phyloP scores from a whole-genome alignment of 75 land plant genomes.

The Ceratopteris richardii region DNA sequence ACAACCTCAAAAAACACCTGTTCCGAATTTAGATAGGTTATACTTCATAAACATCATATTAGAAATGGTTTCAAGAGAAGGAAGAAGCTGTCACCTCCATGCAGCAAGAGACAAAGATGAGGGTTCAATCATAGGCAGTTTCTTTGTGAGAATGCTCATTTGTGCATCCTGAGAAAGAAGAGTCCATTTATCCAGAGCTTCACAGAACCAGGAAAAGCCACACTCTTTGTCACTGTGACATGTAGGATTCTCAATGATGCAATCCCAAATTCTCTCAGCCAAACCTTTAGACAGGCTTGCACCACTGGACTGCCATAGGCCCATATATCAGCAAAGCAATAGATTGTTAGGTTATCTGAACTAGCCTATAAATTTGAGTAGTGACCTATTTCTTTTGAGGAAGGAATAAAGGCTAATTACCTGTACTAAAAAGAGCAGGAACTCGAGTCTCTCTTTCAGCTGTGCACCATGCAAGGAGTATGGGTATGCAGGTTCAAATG shows the following conservation, averaged over 20 bases:
- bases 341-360: background rate
- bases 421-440: conserved; percentile 24
- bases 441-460: conserved; percentile 20
- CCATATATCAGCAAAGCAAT: background rate
- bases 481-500: background rate
- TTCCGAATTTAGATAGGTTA: background rate
- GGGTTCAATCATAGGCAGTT: conserved; percentile 14
- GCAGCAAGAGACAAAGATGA: conserved; percentile 19
- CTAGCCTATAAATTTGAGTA: background rate
- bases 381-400: no score
- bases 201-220: conserved; percentile 24
- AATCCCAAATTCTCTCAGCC: conserved; percentile 24
- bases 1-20: conserved; percentile 25
- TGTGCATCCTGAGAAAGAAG: conserved; percentile 13
- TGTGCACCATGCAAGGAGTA: conserved; percentile 15
- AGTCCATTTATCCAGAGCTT: conserved; percentile 20
- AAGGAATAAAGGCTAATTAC: no score
- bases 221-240: conserved; percentile 17
- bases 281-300: conserved; percentile 11
- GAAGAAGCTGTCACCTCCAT: conserved; percentile 29
- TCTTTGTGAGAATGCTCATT: conserved; percentile 17
- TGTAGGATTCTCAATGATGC: conserved; percentile 14
- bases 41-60: background rate
- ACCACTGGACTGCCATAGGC: conserved; percentile 11
- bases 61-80: background rate